Base-by-base conservation (phyloP, 1,139 yeast genomes). In the Scheffersomyces lignicola region DNA sequence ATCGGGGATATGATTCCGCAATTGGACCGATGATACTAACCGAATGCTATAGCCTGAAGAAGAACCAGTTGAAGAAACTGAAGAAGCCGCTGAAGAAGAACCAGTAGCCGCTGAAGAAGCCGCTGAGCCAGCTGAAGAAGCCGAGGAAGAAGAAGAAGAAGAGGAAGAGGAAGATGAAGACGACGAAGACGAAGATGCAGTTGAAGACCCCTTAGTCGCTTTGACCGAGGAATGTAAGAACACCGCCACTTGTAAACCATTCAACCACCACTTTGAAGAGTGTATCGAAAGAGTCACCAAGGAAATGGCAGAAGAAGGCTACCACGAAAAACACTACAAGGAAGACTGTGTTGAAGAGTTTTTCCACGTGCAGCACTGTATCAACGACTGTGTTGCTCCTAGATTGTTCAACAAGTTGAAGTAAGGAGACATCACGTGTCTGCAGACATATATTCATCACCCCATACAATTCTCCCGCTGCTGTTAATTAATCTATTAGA, bases 261-360 rank as follows among this genome's bases (percentile, higher is more conserved):
- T 74, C 62, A 75, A 78, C 59, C 97, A 90, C 67, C 97, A 90
- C 68, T 89, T 84, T 70, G 83, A 85, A 44, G 97, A 90, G 66
- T 92, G 98, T 76, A 80, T 81, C 42, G 97, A 85, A 65, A 87
- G 97, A 73, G 97, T 92, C 49, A 80, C 90, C 49, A 79, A 82
- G 62, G 95, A 82, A 56, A 77, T 74, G 73, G 85, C 87, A 69
- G 90, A 87, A 56, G 83, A 78, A 49, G 95, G 71, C 47, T 89
- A 90, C 61, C 96, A 69, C 24, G 80, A 83, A 39, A 76, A 76
- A 56, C 81, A 73, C n/a, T 76, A 87, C 75, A 89, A 90, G 69
- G 97, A 90, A 72, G 96, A 90, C 69, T 92, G 98, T 74, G 83
- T 90, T 46, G 97, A 92, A 69, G 98, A 92, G 70, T 92, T 84